phyloP scores from a whole-genome alignment of 352 stramenopile genomes.

The Globisporangium spinosum region DNA sequence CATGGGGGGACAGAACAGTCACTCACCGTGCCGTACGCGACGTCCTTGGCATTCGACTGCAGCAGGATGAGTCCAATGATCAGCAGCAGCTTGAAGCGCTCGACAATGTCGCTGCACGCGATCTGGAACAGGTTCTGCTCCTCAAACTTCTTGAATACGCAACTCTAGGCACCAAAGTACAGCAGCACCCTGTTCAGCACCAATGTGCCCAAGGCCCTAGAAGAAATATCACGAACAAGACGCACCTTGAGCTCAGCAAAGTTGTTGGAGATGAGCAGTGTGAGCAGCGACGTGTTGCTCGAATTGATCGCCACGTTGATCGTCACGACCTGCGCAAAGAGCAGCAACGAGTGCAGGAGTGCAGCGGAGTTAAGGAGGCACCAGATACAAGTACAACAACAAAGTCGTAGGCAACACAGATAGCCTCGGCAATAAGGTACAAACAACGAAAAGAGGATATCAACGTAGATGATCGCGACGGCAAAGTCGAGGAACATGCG shows the following conservation, averaged over 20 bases:
- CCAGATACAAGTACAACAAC: not conserved
- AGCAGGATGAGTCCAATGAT: constrained; percentile 95
- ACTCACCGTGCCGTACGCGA: constrained; percentile 70
- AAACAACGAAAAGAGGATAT: constrained; percentile 32
- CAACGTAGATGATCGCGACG: constrained; percentile 75
- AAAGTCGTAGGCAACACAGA: not conserved
- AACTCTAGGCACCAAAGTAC: constrained; percentile 34
- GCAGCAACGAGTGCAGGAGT: constrained; percentile 90
- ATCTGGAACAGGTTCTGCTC: constrained; percentile 98
- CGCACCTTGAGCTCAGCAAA: constrained; percentile 97
- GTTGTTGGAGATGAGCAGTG: constrained; percentile 96
- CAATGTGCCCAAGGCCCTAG: too few species aligned
- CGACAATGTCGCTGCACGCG: constrained; percentile 95
- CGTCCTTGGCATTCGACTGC: constrained; percentile 76
- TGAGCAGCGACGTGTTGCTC: constrained; percentile 92
- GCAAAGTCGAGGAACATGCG: constrained; percentile 79
- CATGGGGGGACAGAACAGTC: not conserved
- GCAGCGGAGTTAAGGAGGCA: constrained; percentile 30
- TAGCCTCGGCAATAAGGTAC: not conserved
- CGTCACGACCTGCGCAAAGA: constrained; percentile 96
- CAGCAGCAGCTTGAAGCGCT: constrained; percentile 97
- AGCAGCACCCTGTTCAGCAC: too few species aligned
- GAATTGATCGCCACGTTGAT: constrained; percentile 97
- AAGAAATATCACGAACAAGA: too few species aligned
- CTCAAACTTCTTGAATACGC: constrained; percentile 98